A percentile compares a stretch with the other conserved stretches of the same genome.
These are phyloP conservation scores for Coemansia sp. DNA, from an alignment of 192 early-diverging fungal genomes.

Conservation along the genomic window DNA sequence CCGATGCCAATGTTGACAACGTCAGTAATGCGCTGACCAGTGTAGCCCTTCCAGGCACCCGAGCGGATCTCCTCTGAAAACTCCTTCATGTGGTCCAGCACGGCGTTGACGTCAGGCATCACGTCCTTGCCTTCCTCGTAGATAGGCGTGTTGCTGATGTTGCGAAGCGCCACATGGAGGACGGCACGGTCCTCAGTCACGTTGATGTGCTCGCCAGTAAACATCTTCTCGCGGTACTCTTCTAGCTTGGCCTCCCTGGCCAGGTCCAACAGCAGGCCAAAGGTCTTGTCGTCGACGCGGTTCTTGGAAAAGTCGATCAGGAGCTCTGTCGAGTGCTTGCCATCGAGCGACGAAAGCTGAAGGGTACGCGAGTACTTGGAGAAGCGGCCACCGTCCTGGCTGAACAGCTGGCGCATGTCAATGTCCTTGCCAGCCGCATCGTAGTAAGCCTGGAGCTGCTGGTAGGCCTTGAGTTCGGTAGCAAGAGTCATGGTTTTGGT, in stretches of 20 bases:
- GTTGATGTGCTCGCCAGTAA: constrained; percentile 93
- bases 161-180: constrained; percentile 92
- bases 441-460: constrained; percentile 88
- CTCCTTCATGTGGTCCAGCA: constrained; percentile 89
- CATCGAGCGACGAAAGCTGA: constrained; percentile 49
- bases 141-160: constrained; percentile 82
- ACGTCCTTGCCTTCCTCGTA: constrained; percentile 86
- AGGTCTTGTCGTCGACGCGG: constrained; percentile 77
- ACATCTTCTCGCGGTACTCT: constrained; percentile 90
- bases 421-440: constrained; percentile 70
- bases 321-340: constrained; percentile 60
- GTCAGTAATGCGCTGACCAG: constrained; percentile 90
- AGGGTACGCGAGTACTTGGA: constrained; percentile 74
- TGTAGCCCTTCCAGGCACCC: constrained; percentile 95
- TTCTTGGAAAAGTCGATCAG: constrained; percentile 98
- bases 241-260: constrained; percentile 83
- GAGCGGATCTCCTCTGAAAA: constrained; percentile 82
- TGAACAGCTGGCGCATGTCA: constrained; percentile 81
- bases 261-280: constrained; percentile 76
- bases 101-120: constrained; percentile 92
- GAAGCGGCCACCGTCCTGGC: constrained; percentile 75
- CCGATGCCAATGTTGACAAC: constrained; percentile 99
- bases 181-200: constrained; percentile 96
- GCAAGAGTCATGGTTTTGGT: constrained; percentile 63
- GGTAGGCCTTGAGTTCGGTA: constrained; percentile 79